Base-by-base conservation (phyloP, 2,329 filamentous ascomycete genomes). In the Aureobasidium subglaciale region DNA sequence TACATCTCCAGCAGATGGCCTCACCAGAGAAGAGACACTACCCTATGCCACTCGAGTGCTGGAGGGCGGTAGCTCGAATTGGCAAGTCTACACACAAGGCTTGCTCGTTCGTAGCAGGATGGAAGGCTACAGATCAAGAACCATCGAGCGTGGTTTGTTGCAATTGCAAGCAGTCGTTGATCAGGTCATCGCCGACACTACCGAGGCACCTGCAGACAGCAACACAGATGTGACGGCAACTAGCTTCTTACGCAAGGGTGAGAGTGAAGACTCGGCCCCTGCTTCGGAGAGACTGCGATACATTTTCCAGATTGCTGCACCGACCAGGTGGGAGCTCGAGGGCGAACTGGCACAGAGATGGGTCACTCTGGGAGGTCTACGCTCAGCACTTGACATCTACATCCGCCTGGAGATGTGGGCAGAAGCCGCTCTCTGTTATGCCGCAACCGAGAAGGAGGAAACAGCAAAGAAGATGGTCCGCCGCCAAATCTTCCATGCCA, bases 1-100 rank as follows among this genome's bases (percentile, higher is more conserved):
- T 65, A 90, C 88, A 0, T 87, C 90, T 0, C 90, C 93, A 0
- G 78, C 84, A 1, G 87, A 97, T 67, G 86, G 88, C 0, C 76
- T 99, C 1, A 97, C 91, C 0, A 81, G 90, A n/a, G 91, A 97
- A 71, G 90, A 97, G 67, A 92, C 95, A 4, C 72, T 95, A 1
- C 93, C 93, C 0, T 99, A 92, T 67, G 93, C 93, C 0, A 86
- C 85, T 1, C 83, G 93, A 37, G 93, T 97, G 0, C 78, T 99
- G 1, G 82, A 87, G 8, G 90, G 93, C 59, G 91, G 92, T 62
- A 87, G 87, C 42, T 92, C 90, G 1, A 99, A 97, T 70, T 99
- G 93, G 93, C 93, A 97, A 69, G 86, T 96, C 30, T 97, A 97
- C 68, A 96, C 93, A 0, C 91, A 97, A 67, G 93, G 90, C 0